Evolutionary conservation across 345 rosid species (phyloP).

Genomic region (Corchorus capsularis): DNA sequence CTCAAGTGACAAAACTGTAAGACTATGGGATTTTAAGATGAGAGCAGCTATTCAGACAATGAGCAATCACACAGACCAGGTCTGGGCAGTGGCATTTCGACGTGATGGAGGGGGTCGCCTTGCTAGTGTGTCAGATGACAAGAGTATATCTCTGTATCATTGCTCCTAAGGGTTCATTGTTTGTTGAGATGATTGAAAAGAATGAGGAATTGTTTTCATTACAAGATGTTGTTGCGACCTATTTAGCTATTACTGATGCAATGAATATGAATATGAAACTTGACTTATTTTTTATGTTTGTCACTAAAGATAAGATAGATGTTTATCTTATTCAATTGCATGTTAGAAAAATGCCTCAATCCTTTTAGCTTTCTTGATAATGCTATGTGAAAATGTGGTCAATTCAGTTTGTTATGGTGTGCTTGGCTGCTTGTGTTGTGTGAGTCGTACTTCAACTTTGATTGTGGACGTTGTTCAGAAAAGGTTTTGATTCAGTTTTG

Average conservation of each 20-base stretch:
- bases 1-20: constrained; percentile 89
- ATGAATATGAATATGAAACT: not conserved
- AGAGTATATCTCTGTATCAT: constrained; percentile 85
- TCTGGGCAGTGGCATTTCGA: constrained; percentile 89
- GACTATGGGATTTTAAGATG: constrained; percentile 95
- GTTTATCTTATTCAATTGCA: not conserved
- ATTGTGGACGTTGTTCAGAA: not conserved
- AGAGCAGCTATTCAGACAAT: constrained; percentile 90
- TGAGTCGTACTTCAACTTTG: not conserved
- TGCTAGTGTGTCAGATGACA: constrained; percentile 94
- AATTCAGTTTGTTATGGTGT: not conserved
- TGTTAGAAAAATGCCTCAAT: not conserved
- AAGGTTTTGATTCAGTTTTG: no score
- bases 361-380: not conserved
- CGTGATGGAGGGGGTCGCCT: constrained; percentile 65
- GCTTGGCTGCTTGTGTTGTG: no score
- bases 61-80: constrained; percentile 91
- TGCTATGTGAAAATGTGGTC: not conserved
- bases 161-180: constrained; percentile 50
- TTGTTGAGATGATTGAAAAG: constrained; percentile 12
- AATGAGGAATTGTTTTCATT: not conserved
- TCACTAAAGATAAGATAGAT: not conserved
- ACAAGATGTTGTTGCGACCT: not conserved
- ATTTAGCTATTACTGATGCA: not conserved
- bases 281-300: not conserved